Evolutionary conservation across 1,139 yeast species (phyloP), one percentile per base, ranked within the genome.

Genomic region (Blastobotrys apis): DNA sequence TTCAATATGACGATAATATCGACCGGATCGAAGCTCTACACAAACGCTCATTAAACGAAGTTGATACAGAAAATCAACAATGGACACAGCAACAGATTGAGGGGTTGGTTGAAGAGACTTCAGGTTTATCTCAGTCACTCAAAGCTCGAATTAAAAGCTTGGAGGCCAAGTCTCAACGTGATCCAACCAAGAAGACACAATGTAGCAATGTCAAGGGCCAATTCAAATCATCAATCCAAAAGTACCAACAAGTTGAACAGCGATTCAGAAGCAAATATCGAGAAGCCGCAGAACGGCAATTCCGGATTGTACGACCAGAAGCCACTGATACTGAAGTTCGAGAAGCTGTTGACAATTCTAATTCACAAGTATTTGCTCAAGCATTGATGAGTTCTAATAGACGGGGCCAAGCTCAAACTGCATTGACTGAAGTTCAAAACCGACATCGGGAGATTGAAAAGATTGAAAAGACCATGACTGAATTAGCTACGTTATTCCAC

Each of bases 401-500:
- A 69, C 81, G 95, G 60, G 98, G 98, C 56, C 96, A 92, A 68
- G 97, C 98, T 42, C 80, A 94, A 65, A 80, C 96, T 29, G 98
- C 94, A 2, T 76, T 92, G 58, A 85, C 87, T 59, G 98, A 94
- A 68, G 98, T 94, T 45, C 97, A 92, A 69, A 81, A 86, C 38
- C 83, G 99, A 72, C 98, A 94, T 72, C 83, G 86, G 62, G 98
- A 92, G 70, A 80, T 94, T 64, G 83, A 87, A 71, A 86, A 88
- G 71, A 84, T 94, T 67, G 97, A 90, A 69, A 82, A 85, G 69
- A 84, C 97, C 48, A 87, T 94, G 86, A 88, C 94, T 37, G 98
- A 92, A 69, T 78, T 92, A 65, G 87, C 95, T 37, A 95, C 86
- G 70, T 77, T 92, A 62, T 88, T 94, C 73, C 85, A 83, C 60